A percentile compares a stretch with the other conserved stretches of the same genome.
phyloP scores from a whole-genome alignment of 2,329 filamentous ascomycete species.

The Pestalotiopsis sp. region DNA sequence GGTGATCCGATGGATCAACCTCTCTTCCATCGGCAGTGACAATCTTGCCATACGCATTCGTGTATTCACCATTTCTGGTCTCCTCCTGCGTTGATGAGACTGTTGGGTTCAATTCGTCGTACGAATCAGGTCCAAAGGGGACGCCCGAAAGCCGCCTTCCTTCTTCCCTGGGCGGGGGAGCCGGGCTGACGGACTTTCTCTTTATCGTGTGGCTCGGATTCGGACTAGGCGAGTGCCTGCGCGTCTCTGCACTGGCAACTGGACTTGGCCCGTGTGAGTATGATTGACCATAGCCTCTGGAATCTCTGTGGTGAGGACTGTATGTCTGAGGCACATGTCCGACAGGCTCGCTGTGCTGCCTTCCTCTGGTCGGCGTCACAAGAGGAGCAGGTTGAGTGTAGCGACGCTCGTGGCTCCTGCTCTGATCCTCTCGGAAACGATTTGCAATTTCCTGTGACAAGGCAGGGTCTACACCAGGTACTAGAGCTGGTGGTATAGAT shows the following conservation, averaged over 20 bases:
- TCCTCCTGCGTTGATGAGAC: constrained; percentile 38
- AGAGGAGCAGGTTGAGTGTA: constrained; percentile 42
- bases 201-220: constrained; percentile 51
- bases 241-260: constrained; percentile 29
- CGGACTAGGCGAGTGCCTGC: constrained; percentile 43
- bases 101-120: constrained; percentile 70
- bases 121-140: constrained; percentile 76
- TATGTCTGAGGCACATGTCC: constrained; percentile 27
- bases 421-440: constrained; percentile 53
- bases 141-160: constrained; percentile 59
- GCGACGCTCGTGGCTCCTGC: constrained; percentile 45
- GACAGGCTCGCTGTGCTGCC: constrained; percentile 34
- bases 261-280: constrained; percentile 38
- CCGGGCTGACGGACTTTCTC: constrained; percentile 73
- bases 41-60: constrained; percentile 67
- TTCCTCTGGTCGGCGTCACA: constrained; percentile 43
- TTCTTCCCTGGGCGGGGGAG: constrained; percentile 61
- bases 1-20: constrained; percentile 78
- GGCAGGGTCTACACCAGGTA: constrained; percentile 61
- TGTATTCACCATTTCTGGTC: constrained; percentile 38
- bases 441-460: constrained; percentile 60
- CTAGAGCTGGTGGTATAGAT: constrained; percentile 56
- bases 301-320: constrained; percentile 18
- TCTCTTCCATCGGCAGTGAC: constrained; percentile 75
- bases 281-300: constrained; percentile 32